Evolutionary conservation across 2,329 filamentous ascomycete genomes (phyloP).

Genomic region (Diatrype stigma): DNA sequence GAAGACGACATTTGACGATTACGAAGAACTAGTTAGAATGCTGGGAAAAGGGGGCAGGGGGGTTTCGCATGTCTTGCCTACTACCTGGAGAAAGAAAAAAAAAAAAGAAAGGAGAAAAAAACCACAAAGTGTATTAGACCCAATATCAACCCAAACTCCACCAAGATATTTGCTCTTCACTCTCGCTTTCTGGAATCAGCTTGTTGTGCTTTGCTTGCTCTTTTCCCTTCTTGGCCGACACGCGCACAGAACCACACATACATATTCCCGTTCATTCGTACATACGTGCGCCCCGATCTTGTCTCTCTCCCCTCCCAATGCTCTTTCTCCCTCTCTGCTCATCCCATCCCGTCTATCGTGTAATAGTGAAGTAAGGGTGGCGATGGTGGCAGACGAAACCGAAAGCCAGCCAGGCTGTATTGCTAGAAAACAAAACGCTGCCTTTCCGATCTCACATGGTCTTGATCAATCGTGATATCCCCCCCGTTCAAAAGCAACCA

Average conservation of each 20-base stretch:
- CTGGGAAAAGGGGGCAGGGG: background rate
- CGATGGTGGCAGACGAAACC: background rate
- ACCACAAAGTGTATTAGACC: slow-evolving; percentile 41
- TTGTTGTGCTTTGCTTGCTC: background rate
- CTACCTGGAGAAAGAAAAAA: background rate
- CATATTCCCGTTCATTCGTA: background rate
- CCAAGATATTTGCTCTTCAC: slow-evolving; percentile 38
- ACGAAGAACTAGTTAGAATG: too few species aligned
- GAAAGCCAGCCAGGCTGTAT: background rate
- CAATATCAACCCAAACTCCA: slow-evolving; percentile 42
- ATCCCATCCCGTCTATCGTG: background rate
- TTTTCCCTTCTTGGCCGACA: background rate
- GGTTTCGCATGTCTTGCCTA: background rate
- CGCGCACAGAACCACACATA: background rate
- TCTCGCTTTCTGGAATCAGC: background rate
- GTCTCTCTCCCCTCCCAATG: background rate
- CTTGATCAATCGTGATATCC: too few species aligned
- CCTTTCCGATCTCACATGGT: too few species aligned
- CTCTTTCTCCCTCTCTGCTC: background rate
- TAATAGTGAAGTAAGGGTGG: too few species aligned
- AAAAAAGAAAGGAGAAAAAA: slow-evolving; percentile 6
- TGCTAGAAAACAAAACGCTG: too few species aligned
- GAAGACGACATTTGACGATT: too few species aligned
- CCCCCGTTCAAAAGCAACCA: too few species aligned
- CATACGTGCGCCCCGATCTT: background rate